Evolutionary conservation across 208 protist species (phyloP), one percentile per base, ranked within the genome.

Genomic region (Trypanosoma vivax): DNA sequence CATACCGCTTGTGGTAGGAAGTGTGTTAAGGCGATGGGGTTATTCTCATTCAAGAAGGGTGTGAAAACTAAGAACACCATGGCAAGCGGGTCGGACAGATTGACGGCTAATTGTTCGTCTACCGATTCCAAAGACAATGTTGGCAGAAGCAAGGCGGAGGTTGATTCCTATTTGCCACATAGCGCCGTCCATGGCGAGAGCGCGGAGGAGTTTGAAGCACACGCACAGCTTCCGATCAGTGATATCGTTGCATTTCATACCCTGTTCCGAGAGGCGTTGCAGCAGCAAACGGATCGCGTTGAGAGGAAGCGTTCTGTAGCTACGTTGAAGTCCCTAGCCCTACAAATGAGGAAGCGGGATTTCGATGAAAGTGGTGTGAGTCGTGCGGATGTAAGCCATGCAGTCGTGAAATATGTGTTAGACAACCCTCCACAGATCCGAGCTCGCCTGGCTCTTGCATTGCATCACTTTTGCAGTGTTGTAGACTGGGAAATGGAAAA

Each of bases 401-500:
- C 48, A 11, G 34, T 92, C 41, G 66, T 92, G n/a, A 50, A 66
- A n/a, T 46, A 60, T 31, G 60, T 92, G 11, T 31, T 76, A 34
- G 55, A 14, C 30, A 71, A 89, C 53, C 34, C 62, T 5, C 63
- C 74, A 4, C 54, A 60, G 10, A 65, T 87, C 29, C 85, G 85
- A 7, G 71, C 71, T 14, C 75, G 85, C 10, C 66, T 83, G 18
- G 76, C 70, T 39, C 66, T 90, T 23, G 85, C 85, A 6, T 60
- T 92, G 28, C 75, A 83, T 45, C 75, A 72, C 38, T 92, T 88
- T 48, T 88, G 81, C 40, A 41, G 47, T 1, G 79, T 73, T 28
- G 28, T 83, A 24, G 59, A 76, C 21, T 66, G 85, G 41, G 78
- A 92, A 60, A 55, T 92, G 47, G 85, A 92, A 57, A 81, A 86